Evolutionary conservation across 2,329 filamentous ascomycete species (phyloP).

Genomic region (Zasmidium angulare): DNA sequence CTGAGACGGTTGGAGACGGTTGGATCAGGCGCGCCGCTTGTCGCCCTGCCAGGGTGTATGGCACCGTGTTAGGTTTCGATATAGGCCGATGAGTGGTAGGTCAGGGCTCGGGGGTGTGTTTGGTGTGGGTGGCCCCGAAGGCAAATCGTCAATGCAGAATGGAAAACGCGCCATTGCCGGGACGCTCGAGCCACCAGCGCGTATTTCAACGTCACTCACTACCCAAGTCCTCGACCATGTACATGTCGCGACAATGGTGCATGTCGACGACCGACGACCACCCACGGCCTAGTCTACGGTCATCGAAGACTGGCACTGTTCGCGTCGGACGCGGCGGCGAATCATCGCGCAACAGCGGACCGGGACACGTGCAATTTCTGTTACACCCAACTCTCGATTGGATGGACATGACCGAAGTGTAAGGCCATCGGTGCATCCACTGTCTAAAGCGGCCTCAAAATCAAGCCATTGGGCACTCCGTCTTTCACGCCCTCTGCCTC

Average conservation of each 20-base stretch:
- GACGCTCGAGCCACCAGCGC: too few species aligned
- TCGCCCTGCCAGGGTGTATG: neutral
- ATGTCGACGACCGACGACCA: neutral
- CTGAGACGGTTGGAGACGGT: neutral
- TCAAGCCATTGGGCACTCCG: neutral
- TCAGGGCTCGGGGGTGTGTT: too few species aligned
- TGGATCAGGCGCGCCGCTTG: slow-evolving; percentile 3
- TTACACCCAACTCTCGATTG: slow-evolving; percentile 1
- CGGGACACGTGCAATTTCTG: neutral
- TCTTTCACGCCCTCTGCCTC: neutral
- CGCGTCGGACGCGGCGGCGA: neutral
- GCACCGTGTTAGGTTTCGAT: neutral
- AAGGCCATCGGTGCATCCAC: neutral
- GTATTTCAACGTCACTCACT: too few species aligned
- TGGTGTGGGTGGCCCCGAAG: too few species aligned
- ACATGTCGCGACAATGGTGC: neutral
- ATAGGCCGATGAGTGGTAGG: neutral
- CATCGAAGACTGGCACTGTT: neutral
- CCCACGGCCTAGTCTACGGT: neutral
- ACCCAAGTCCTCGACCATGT: too few species aligned
- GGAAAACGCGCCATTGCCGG: too few species aligned
- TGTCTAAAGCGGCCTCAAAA: neutral
- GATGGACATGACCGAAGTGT: neutral
- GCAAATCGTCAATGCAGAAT: too few species aligned
- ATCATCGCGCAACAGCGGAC: slow-evolving; percentile 1